These are phyloP conservation scores for Caloboletus inedulis DNA, from an alignment of 1,284 basidiomycete species.

Conservation along the genomic window DNA sequence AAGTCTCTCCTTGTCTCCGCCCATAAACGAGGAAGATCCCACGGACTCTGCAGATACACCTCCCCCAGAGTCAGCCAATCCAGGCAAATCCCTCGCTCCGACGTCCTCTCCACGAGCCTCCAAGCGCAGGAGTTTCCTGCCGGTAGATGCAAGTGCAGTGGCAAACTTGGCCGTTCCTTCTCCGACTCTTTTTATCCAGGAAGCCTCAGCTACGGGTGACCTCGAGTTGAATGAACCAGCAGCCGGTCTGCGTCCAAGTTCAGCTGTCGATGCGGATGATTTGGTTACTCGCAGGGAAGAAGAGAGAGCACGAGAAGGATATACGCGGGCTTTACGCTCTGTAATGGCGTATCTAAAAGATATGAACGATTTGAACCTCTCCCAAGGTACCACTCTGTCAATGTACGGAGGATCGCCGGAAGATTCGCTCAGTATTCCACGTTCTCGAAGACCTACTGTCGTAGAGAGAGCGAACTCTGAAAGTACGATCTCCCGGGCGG, in stretches of 20 bases:
- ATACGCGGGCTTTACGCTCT: slow-evolving; percentile 76
- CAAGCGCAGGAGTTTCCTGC: slow-evolving; percentile 83
- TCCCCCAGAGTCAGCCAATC: slow-evolving; percentile 13
- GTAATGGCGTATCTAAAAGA: slow-evolving; percentile 95
- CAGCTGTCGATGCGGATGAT: slow-evolving; percentile 45
- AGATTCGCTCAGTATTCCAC: slow-evolving; percentile 33
- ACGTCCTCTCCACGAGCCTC: slow-evolving; percentile 47
- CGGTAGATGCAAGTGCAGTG: slow-evolving; percentile 60
- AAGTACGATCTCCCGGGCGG: slow-evolving; percentile 37
- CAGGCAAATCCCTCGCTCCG: slow-evolving; percentile 48
- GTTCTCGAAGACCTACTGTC: slow-evolving; percentile 63
- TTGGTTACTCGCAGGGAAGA: slow-evolving; percentile 53
- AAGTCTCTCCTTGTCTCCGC: slow-evolving; percentile 28
- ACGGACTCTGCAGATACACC: slow-evolving; percentile 1
- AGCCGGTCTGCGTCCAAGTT: slow-evolving; percentile 42
- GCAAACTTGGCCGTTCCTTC: slow-evolving; percentile 58
- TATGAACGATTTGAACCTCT: slow-evolving; percentile 81
- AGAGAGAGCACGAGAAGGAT: slow-evolving; percentile 65
- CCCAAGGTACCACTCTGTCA: slow-evolving; percentile 51
- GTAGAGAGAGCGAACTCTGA: slow-evolving; percentile 52
- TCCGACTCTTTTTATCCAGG: slow-evolving; percentile 58
- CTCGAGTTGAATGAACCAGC: slow-evolving; percentile 37
- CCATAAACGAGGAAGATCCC: slow-evolving; percentile 24
- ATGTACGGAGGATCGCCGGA: slow-evolving; percentile 53
- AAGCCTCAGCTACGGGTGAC: slow-evolving; percentile 45